Percentiles rank a stretch among this genome's conserved stretches.
Evolutionary conservation across 2,329 filamentous ascomycete species (phyloP).

Genomic region (Trichoderma endophyticum): DNA sequence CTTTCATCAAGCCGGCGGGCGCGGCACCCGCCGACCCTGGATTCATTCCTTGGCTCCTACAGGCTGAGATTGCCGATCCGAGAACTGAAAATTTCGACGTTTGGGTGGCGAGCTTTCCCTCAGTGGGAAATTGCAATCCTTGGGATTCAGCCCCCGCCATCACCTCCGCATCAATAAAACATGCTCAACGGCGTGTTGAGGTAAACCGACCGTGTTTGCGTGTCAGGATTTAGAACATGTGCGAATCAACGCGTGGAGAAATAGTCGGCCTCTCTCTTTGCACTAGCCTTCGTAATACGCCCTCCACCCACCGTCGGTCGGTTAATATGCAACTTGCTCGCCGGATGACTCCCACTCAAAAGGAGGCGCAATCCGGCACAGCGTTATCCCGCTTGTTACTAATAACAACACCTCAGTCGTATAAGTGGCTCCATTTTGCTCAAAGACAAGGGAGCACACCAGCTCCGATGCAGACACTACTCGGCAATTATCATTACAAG

Average conservation of each 20-base stretch:
- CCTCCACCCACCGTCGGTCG: background rate
- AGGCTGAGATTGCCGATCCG: background rate
- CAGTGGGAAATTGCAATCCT: background rate
- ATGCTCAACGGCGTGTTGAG: background rate
- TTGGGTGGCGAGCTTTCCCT: background rate
- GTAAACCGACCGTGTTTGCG: background rate
- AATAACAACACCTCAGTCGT: background rate
- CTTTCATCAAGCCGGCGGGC: background rate
- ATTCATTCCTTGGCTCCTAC: background rate
- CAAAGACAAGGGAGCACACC: background rate
- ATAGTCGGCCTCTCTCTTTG: background rate
- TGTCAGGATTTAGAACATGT: background rate
- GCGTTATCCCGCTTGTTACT: background rate
- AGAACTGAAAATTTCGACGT: background rate
- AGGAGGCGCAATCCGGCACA: background rate
- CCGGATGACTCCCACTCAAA: conserved; percentile 5
- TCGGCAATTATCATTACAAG: background rate
- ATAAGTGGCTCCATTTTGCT: background rate
- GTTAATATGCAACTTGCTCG: background rate
- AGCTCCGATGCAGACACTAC: background rate
- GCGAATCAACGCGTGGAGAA: background rate
- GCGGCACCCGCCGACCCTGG: background rate
- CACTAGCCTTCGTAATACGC: background rate
- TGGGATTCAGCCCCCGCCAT: background rate
- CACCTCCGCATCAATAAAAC: background rate